phyloP scores from a whole-genome alignment of 352 stramenopile genomes.

The Globisporangium paroecandrum region DNA sequence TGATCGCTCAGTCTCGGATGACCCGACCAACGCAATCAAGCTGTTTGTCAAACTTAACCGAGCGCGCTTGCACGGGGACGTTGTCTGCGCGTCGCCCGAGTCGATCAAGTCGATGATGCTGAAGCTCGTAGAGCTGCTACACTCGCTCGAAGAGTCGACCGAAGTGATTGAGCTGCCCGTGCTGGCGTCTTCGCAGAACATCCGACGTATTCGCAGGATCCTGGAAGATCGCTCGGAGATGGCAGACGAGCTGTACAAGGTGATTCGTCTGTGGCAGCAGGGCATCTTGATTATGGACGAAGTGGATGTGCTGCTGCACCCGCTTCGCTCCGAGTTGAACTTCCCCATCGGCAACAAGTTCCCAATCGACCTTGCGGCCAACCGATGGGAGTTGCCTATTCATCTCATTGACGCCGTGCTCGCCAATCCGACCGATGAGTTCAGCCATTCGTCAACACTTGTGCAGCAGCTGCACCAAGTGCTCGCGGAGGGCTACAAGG shows the following conservation, averaged over 20 bases:
- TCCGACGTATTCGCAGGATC: slow-evolving; percentile 59
- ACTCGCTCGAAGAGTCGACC: slow-evolving; percentile 85
- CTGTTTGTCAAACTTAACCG: slow-evolving; percentile 87
- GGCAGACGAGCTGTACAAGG: slow-evolving; percentile 88
- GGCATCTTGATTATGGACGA: slow-evolving; percentile 94
- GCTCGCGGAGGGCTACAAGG: slow-evolving; percentile 88
- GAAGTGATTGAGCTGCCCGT: slow-evolving; percentile 66
- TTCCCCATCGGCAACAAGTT: slow-evolving; percentile 92
- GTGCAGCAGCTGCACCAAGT: slow-evolving; percentile 82
- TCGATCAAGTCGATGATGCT: slow-evolving; percentile 99
- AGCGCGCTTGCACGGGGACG: slow-evolving; percentile 87
- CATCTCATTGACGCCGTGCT: slow-evolving; percentile 95
- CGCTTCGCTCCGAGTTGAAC: slow-evolving; percentile 88
- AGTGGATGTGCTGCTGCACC: slow-evolving; percentile 90
- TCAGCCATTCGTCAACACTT: slow-evolving; percentile 18
- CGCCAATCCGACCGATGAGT: slow-evolving; percentile 13
- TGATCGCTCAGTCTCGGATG: slow-evolving; percentile 92
- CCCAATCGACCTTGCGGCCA: slow-evolving; percentile 85
- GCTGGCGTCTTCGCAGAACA: slow-evolving; percentile 62
- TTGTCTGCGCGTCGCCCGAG: slow-evolving; percentile 98
- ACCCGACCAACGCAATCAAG: slow-evolving; percentile 50
- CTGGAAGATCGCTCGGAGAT: slow-evolving; percentile 83
- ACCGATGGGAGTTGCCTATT: slow-evolving; percentile 91
- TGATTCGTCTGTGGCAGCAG: slow-evolving; percentile 89
- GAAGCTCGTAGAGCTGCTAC: slow-evolving; percentile 95